Base-by-base conservation (phyloP, 495 filamentous ascomycete genomes). In the Daldinia vernicosa region DNA sequence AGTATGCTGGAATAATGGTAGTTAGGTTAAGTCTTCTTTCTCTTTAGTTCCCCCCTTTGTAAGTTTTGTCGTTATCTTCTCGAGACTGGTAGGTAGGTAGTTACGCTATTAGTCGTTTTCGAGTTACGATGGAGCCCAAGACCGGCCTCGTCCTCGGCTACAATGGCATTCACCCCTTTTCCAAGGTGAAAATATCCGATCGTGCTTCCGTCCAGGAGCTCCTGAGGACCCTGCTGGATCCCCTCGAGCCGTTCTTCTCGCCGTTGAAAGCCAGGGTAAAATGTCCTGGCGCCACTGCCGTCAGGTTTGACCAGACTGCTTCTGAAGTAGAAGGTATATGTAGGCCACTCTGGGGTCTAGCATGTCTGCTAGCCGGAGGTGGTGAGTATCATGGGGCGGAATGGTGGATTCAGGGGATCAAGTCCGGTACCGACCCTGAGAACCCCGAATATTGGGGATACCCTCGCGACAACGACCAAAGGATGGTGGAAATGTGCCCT, bases 401-500 rank as follows among this genome's bases (percentile, higher is more conserved):
- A 35, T 85, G 86, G 75, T 94, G 87, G 88, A 83, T 91, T 14
- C 80, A 88, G 43, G 91, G 92, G 12, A 82, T 93, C 43, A 86
- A 84, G 43, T 84, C 87, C 19, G 91, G 91, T 0, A 92, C 89
- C 0, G 87, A 93, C 63, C 89, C 89, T 1, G 80, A 84, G 40
- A 83, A 82, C 67, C 80, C 84, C 0, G 91, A 93, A 79, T 93
- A 88, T 72, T 94, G 91, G 90, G 91, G 91, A 5, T 85, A 86
- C 39, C 88, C 90, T 59, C 83, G 88, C 68, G 90, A 92, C 74
- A 85, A 88, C 60, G 91, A 93, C 69, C 91, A 93, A 82, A 82
- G 91, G n/a, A 93, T 93, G 90, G 91, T 93, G 19, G 92, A 93
- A 76, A 92, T 93, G 86, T 93, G 90, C 72, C 91, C 91, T 12